Conservation (phyloP, 176 grass and related monocot species). For the Bothriochloa decipiens region DNA sequence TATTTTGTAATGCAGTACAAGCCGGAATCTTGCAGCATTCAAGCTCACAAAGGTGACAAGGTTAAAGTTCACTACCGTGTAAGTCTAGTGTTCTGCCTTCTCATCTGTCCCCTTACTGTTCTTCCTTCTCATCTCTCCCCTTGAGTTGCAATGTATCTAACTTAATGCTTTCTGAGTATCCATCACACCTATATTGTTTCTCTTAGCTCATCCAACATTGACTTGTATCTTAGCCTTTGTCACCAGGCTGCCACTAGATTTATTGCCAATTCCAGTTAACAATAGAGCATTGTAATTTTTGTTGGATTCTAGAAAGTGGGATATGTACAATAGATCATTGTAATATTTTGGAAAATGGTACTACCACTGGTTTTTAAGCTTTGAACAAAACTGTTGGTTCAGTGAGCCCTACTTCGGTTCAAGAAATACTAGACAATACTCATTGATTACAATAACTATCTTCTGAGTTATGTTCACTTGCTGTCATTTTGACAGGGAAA, state of each 20-base stretch:
- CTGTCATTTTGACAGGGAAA: slow-evolving; percentile 63
- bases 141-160: not conserved
- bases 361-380: not conserved
- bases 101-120: slow-evolving; percentile 1
- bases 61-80: slow-evolving; percentile 99
- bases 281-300: not conserved
- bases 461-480: slow-evolving; percentile 17
- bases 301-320: not conserved
- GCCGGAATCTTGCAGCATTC: slow-evolving; percentile 84
- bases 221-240: not conserved
- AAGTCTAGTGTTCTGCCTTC: slow-evolving; percentile 44
- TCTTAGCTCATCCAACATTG: not conserved
- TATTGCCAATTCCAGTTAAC: not conserved
- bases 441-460: not conserved
- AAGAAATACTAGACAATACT: not conserved
- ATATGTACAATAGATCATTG: not conserved
- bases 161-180: not conserved
- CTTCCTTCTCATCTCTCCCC: not conserved
- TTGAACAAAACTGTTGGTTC: not conserved
- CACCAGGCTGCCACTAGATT: not conserved
- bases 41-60: slow-evolving; percentile 94
- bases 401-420: not conserved
- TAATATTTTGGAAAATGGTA: not conserved
- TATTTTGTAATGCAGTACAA: slow-evolving; percentile 64
- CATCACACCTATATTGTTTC: not conserved